These are phyloP conservation scores for Alternaria rosae DNA, from an alignment of 2,329 filamentous ascomycete genomes.

Conservation along the genomic window DNA sequence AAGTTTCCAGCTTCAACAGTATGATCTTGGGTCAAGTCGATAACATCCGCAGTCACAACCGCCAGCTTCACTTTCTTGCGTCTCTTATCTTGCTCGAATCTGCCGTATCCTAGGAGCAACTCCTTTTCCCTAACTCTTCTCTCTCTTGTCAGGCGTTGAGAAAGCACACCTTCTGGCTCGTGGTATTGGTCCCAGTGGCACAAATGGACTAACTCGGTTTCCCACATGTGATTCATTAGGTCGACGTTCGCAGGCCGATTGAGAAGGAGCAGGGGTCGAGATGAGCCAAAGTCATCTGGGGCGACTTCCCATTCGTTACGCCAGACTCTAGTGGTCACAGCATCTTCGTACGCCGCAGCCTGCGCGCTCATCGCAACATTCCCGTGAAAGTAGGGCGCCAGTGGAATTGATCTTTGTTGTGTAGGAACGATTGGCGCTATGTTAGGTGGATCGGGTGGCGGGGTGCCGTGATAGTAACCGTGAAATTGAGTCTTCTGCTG, in stretches of 20 bases:
- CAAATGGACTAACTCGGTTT: neutral
- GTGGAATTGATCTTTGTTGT: neutral
- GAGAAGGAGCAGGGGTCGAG: slow-evolving; percentile 4
- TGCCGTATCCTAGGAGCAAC: neutral
- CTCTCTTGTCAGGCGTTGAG: slow-evolving; percentile 4
- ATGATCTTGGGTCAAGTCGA: slow-evolving; percentile 9
- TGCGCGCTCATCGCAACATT: neutral
- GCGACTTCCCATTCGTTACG: slow-evolving; percentile 11
- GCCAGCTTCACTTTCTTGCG: slow-evolving; percentile 7
- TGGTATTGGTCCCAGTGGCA: slow-evolving; percentile 11
- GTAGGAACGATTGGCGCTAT: neutral
- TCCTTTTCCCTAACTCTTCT: neutral
- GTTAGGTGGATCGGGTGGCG: neutral
- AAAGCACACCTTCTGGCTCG: slow-evolving; percentile 7
- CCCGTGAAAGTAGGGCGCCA: neutral
- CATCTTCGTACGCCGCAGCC: neutral
- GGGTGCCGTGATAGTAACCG: neutral
- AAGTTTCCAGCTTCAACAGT: neutral
- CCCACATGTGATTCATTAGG: slow-evolving; percentile 1
- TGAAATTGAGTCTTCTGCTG: neutral
- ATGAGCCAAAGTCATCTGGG: slow-evolving; percentile 2
- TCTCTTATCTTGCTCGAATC: neutral
- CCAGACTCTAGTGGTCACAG: slow-evolving; percentile 4
- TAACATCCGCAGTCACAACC: neutral
- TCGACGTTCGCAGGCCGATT: slow-evolving; percentile 8